phyloP scores from a whole-genome alignment of 345 rosid genomes.

The Firmiana major region DNA sequence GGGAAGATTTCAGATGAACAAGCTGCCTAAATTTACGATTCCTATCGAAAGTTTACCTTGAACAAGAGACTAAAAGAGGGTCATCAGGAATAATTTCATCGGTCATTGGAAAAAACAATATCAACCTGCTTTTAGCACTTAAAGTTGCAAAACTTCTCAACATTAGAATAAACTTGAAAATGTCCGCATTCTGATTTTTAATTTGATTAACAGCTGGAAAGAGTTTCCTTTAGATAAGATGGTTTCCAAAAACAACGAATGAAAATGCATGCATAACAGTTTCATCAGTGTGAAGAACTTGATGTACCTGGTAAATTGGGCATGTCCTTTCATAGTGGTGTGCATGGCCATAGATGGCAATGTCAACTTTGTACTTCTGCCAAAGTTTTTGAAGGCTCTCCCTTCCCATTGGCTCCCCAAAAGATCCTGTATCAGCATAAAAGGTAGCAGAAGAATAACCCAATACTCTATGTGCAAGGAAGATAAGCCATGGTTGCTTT shows the following conservation, averaged over 20 bases:
- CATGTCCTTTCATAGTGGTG: slow-evolving; percentile 79
- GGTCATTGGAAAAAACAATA: too few relatives aligned
- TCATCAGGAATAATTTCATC: background rate
- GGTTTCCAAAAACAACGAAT: background rate
- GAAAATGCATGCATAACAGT: background rate
- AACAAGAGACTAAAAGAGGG: too few relatives aligned
- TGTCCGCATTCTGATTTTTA: too few relatives aligned
- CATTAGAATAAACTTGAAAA: background rate
- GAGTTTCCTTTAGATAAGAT: background rate
- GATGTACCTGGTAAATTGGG: slow-evolving; percentile 63
- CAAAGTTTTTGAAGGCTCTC: slow-evolving; percentile 66
- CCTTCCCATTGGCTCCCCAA: slow-evolving; percentile 69
- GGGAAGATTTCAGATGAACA: too few relatives aligned
- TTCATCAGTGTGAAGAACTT: background rate
- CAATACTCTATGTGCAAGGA: slow-evolving; percentile 64
- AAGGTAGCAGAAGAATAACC: slow-evolving; percentile 52
- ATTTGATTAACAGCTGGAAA: too few relatives aligned
- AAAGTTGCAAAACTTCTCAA: background rate
- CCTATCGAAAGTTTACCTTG: too few relatives aligned
- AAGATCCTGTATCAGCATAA: slow-evolving; percentile 54
- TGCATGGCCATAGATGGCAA: slow-evolving; percentile 65
- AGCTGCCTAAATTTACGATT: background rate
- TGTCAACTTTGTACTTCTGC: slow-evolving; percentile 77
- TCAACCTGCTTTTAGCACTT: too few relatives aligned
- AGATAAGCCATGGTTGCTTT: slow-evolving; percentile 71